Base-by-base conservation (phyloP, 768 basidiomycete species). In the Pholiota molesta region DNA sequence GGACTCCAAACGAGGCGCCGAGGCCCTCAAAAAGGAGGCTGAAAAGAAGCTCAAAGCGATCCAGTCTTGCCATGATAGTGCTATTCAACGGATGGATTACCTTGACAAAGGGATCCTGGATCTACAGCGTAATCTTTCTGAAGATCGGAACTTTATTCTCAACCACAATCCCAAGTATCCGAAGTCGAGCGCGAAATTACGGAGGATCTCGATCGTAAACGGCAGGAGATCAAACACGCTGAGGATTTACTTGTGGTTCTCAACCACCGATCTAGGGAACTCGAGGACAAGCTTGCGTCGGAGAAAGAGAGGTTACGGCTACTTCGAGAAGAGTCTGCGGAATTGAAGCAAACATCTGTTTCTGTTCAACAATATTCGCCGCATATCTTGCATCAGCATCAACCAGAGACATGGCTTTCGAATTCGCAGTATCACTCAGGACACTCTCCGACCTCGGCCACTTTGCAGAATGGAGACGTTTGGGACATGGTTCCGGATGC, bases 41-140 rank as follows among this genome's bases (percentile, higher is more conserved):
- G 97, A 99, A 75, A 95, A 92, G 79, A 88, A 88, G 66, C 81
- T 96, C 62, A 91, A 88, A 68, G 79, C 82, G n/a, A 86, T 85
- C 16, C 86, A 88, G 71, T 80, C 71, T 45, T 78, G 83, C 62
- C 85, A 89, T 35, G 88, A 92, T 68, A 87, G 81, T 58, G 83
- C 89, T 0, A 78, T 73, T 21, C 81, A 80, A 67, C 81, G 83
- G 44, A 81, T 90, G 70, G 82, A 83, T 31, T 77, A 80, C 62
- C 77, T 91, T 58, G 85, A 87, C 62, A 77, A 83, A 62, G 86
- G 90, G 70, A 89, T 92, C 52, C 75, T 75, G 62, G 73, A 75
- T 55, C 68, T 93, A 51, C 83, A 81, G 55, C 79, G 83, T 47
- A 83, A 83, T 23, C 81, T 85, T 65, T 71, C 69, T 19, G 83